These are phyloP conservation scores for Rubia peregrina DNA, from an alignment of 305 asterid species.

Conservation along the genomic window DNA sequence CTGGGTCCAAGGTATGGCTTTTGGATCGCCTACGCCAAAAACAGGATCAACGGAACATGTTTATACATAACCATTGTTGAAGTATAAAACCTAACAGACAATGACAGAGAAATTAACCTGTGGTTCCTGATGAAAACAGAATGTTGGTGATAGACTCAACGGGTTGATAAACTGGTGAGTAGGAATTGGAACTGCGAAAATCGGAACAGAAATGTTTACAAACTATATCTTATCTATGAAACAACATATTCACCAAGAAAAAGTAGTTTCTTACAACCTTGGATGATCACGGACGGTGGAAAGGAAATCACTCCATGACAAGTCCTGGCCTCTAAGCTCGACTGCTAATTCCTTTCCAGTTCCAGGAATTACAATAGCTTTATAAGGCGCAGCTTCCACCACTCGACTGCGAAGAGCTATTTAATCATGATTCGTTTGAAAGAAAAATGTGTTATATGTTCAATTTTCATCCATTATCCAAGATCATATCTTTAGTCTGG, in stretches of 20 bases:
- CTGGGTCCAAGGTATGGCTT: constrained; percentile 97
- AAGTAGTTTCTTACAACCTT: constrained; percentile 33
- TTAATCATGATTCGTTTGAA: background rate
- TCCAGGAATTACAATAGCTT: constrained; percentile 67
- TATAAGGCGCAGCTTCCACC: constrained; percentile 61
- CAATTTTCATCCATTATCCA: background rate
- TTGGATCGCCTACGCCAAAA: constrained; percentile 70
- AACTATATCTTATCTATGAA: background rate
- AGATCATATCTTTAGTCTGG: background rate
- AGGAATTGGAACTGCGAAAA: constrained; percentile 50
- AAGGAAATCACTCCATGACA: constrained; percentile 67
- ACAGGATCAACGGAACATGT: constrained; percentile 2
- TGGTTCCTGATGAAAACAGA: constrained; percentile 92
- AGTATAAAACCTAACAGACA: background rate
- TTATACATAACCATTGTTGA: background rate
- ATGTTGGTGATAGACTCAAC: constrained; percentile 66
- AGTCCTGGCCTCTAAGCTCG: constrained; percentile 58
- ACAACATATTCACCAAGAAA: background rate
- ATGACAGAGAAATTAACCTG: constrained; percentile 41
- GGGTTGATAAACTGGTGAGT: constrained; percentile 60
- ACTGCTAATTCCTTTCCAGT: constrained; percentile 58
- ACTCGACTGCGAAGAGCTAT: constrained; percentile 57
- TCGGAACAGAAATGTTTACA: background rate
- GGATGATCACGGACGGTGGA: constrained; percentile 43
- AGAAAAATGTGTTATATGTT: background rate